Base-by-base conservation (phyloP, 805 yeast species). In the Helenozyma rhizophorensis region DNA sequence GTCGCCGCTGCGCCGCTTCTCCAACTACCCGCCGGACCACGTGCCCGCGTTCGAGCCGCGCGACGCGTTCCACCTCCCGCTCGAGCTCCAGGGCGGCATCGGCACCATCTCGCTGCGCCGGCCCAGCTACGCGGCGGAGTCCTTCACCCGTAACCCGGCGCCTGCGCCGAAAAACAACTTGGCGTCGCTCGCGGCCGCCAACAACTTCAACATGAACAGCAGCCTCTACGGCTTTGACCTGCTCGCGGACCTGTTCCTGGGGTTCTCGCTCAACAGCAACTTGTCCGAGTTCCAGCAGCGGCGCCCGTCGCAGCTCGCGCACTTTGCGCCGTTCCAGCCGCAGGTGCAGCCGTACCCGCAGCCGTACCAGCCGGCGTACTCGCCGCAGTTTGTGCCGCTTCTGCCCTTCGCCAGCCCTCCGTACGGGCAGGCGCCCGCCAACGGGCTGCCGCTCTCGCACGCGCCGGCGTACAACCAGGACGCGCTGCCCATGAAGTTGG, bases 51-150 rank as follows among this genome's bases (percentile, higher is more conserved):
- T 17, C 8, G 19, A 17, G 19, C 19, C 19, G 7, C 19, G 19
- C 11, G 66, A 66, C 42, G 33, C 65, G 25, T 73, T 74, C 51
- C 60, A 56, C 39, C 56, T 78, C 32, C 84, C 85, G 0, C 36
- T 62, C 5, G 83, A 78, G 44, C 61, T 78, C 23, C 83, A 78
- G 53, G 83, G 84, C 27, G 84, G 84, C 0, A 60, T 78, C 2
- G 75, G 76, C 18, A 76, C 65, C 35, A 76, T 79, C 26, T 70
- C 74, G 15, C 74, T 83, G 9, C 69, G 93, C 56, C 71, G 93
- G 56, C 87, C 89, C 10, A 74, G 82, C 33, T 82, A 78, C 51
- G 78, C 86, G 9, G 84, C 88, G 2, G 90, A 80, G 49, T 60
- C 72, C 3, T 65, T 75, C 37, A 72, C 78, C 16, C 58, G 74